Conservation (phyloP, 2,329 filamentous ascomycete genomes). For the Calonectria pseudoturangicola region DNA sequence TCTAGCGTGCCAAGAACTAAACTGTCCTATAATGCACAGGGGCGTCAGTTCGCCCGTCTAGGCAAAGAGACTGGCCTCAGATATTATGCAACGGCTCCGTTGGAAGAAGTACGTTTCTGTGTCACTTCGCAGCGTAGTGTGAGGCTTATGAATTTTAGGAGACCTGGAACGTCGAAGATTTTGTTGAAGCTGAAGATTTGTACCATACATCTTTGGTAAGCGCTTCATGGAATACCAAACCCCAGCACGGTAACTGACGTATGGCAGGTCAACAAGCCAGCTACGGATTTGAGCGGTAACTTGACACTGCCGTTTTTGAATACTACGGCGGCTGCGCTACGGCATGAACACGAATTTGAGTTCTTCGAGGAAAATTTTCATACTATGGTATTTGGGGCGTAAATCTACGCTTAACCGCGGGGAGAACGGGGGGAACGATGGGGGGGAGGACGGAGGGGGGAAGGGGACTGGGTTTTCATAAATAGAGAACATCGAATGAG, state of each 20-base stretch:
- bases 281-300: slow-evolving; percentile 40
- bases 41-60: slow-evolving; percentile 32
- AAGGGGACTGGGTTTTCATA: too few relatives aligned
- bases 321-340: slow-evolving; percentile 39
- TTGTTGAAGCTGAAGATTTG: slow-evolving; percentile 21
- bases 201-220: slow-evolving; percentile 35
- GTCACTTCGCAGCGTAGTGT: background rate
- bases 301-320: slow-evolving; percentile 47
- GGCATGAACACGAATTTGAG: slow-evolving; percentile 35
- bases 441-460: background rate
- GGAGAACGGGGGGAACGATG: background rate
- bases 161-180: background rate
- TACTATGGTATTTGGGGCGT: slow-evolving; percentile 37
- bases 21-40: background rate
- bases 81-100: slow-evolving; percentile 30
- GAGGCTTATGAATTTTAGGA: slow-evolving; percentile 9
- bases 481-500: too few relatives aligned
- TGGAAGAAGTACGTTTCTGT: slow-evolving; percentile 29
- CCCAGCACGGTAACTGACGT: too few relatives aligned
- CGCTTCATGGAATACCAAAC: too few relatives aligned
- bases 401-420: background rate
- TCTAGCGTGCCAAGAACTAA: background rate
- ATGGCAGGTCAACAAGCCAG: slow-evolving; percentile 38
- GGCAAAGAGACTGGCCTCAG: slow-evolving; percentile 29
- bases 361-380: slow-evolving; percentile 37